Evolutionary conservation across 352 stramenopile species (phyloP), one percentile per base, ranked within the genome.

Genomic region (Phytopythium aichiense): DNA sequence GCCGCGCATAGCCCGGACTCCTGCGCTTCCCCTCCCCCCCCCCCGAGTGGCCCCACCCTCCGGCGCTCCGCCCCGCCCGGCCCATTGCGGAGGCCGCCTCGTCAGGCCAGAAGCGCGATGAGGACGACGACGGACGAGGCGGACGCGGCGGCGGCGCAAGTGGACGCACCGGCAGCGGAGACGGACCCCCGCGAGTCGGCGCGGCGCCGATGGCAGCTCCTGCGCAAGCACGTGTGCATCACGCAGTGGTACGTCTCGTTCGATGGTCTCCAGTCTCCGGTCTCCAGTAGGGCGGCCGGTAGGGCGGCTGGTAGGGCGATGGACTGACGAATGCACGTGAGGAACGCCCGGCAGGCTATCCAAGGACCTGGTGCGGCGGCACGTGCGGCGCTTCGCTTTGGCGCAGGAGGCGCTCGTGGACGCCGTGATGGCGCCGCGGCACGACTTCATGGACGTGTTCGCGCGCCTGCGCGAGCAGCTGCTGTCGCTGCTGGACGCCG

Each of bases 161-260:
- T 20, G 7, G n/a, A 20, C 25, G 12, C 25, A 18, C 9, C 25
- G n/a, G n/a, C 40, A 16, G 38, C 76, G 33, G 25, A 30, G 25
- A 30, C 25, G 25, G 25, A 30, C 25, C 25, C 25, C 25, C 62
- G 79, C 61, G 73, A 76, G 54, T 68, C 55, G 13, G 73, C 73
- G 18, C 74, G 69, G 9, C 53, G 73, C 18, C 75, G 75, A 20
- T 90, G 81, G 81, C 75, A 75, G 16, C 58, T 88, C 38, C 66
- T 90, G 40, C 78, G 79, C 53, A 83, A 77, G 37, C 77, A 88
- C 50, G 79, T 90, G 28, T 80, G 81, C 57, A 82, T 84, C 64
- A 83, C 76, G 25, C 78, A 80, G 57, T 84, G 81, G 79, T 86
- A 53, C n/a, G 71, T 45, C 1, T 33, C n/a, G 9, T 18, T 30